phyloP scores from a whole-genome alignment of 192 early-diverging fungal genomes.

The Coemansia sp. region DNA sequence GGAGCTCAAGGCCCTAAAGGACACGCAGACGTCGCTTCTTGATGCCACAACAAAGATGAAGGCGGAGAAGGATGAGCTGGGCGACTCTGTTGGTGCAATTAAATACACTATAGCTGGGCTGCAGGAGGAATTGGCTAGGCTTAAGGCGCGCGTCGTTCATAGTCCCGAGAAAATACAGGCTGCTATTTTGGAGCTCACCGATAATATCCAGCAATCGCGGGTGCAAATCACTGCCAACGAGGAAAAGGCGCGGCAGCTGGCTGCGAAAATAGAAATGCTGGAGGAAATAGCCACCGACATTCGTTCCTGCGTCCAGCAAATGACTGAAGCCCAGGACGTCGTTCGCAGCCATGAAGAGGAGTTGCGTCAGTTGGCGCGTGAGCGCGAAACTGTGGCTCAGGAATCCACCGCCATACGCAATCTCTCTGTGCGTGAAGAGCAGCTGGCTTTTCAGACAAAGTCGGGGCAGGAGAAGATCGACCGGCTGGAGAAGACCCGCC shows the following conservation, averaged over 20 bases:
- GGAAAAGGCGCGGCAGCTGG: constrained; percentile 54
- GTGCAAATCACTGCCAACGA: constrained; percentile 43
- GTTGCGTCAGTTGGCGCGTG: constrained; percentile 21
- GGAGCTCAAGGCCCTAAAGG: constrained; percentile 55
- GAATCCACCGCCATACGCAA: constrained; percentile 22
- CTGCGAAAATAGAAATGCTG: constrained; percentile 55
- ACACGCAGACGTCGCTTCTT: constrained; percentile 39
- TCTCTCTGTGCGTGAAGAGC: constrained; percentile 37
- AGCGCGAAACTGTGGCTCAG: constrained; percentile 16
- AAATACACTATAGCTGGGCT: constrained; percentile 51
- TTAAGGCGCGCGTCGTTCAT: constrained; percentile 64
- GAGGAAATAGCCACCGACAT: constrained; percentile 56
- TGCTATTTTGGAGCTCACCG: constrained; percentile 61
- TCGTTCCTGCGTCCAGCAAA: constrained; percentile 52
- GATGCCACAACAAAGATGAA: constrained; percentile 48
- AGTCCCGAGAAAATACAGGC: constrained; percentile 70
- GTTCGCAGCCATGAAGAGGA: constrained; percentile 52
- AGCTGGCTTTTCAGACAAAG: constrained; percentile 39
- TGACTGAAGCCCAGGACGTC: constrained; percentile 62
- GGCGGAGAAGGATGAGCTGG: constrained; percentile 51
- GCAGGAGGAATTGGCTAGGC: constrained; percentile 47
- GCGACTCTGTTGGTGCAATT: constrained; percentile 52
- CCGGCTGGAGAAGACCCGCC: constrained; percentile 29
- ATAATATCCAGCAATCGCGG: constrained; percentile 45
- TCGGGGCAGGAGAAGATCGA: constrained; percentile 49